phyloP scores from a whole-genome alignment of 306 rosid genomes.

The Prunus campanulata region DNA sequence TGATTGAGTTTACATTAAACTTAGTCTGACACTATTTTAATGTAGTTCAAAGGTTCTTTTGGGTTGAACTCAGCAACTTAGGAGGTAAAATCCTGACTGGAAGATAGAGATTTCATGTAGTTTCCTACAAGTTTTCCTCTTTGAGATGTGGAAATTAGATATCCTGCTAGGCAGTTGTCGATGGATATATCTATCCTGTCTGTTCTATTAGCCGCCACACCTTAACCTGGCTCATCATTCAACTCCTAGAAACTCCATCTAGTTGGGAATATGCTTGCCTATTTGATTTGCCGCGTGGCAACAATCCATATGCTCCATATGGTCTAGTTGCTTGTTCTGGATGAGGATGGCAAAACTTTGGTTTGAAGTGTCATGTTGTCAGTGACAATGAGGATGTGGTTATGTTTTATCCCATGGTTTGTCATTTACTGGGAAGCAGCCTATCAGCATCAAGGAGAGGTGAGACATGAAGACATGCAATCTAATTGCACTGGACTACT shows the following conservation, averaged over 20 bases:
- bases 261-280: neutral
- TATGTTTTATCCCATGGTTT: neutral
- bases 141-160: neutral
- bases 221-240: slow-evolving; percentile 7
- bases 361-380: neutral
- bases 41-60: neutral
- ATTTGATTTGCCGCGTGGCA: neutral
- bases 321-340: neutral
- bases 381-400: slow-evolving; percentile 2
- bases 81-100: neutral
- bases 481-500: neutral
- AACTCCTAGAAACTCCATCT: neutral
- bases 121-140: neutral
- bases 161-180: neutral
- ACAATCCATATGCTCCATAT: neutral
- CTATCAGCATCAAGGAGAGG: slow-evolving; percentile 17
- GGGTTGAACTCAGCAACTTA: neutral
- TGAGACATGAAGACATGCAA: neutral
- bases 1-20: neutral
- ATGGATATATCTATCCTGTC: neutral
- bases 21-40: neutral
- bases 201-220: slow-evolving; percentile 1
- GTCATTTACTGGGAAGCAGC: neutral
- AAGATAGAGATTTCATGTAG: neutral
- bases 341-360: neutral